Conservation (phyloP, 2,329 filamentous ascomycete species). For the Leptographium lundbergii region DNA sequence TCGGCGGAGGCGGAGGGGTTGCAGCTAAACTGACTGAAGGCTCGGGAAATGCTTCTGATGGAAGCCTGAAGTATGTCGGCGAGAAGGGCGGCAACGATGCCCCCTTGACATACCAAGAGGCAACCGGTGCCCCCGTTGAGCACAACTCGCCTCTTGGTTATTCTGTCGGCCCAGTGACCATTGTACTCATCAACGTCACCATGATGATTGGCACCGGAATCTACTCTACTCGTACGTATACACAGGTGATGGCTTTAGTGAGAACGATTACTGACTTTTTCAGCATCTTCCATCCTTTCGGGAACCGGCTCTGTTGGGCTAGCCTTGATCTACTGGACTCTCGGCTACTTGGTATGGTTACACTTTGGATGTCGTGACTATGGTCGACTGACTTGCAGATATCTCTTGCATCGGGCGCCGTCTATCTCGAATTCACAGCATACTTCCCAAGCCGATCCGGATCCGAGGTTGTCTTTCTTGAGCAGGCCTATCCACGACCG, state of each 20-base stretch:
- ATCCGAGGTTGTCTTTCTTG: constrained; percentile 54
- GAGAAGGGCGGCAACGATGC: constrained; percentile 14
- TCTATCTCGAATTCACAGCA: constrained; percentile 51
- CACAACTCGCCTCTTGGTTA: constrained; percentile 46
- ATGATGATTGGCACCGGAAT: constrained; percentile 53
- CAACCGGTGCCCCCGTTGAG: constrained; percentile 48
- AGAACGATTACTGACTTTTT: background rate
- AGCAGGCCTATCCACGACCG: constrained; percentile 53
- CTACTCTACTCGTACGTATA: constrained; percentile 45
- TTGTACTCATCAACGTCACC: constrained; percentile 46
- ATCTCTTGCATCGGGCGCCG: constrained; percentile 37
- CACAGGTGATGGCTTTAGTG: background rate
- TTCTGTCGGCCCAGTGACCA: constrained; percentile 39
- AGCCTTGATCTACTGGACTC: constrained; percentile 49
- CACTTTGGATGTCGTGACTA: too few species aligned
- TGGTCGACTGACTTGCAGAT: constrained; percentile 19
- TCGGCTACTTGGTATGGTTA: constrained; percentile 45
- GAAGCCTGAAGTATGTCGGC: constrained; percentile 3
- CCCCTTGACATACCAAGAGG: constrained; percentile 32
- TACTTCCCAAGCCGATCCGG: constrained; percentile 57
- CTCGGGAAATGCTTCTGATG: constrained; percentile 1
- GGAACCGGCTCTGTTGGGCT: constrained; percentile 51
- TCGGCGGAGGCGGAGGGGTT: background rate
- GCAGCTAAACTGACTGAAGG: background rate
- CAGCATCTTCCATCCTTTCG: constrained; percentile 44